These are phyloP conservation scores for Gymnopilus junonius DNA, from an alignment of 768 basidiomycete genomes.

Conservation along the genomic window DNA sequence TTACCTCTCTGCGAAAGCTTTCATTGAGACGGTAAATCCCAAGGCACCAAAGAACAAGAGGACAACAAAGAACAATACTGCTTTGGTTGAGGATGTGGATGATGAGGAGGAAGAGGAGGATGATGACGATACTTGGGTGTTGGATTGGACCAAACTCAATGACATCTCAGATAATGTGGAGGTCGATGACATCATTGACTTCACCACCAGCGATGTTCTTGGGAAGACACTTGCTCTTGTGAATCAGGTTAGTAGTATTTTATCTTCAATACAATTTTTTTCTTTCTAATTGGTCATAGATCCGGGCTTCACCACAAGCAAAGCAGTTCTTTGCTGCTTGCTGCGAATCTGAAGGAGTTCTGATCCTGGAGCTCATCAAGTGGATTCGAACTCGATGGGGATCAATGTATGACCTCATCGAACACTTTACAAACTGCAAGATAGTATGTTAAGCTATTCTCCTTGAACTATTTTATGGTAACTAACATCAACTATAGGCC, in stretches of 20 bases:
- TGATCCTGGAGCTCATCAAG: not conserved
- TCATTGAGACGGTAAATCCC: not conserved
- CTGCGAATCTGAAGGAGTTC: not conserved
- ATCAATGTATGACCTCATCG: not conserved
- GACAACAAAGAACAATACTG: not conserved
- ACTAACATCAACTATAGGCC: not conserved
- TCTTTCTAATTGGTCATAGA: not conserved
- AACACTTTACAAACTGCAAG: not conserved
- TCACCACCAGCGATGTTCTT: not conserved
- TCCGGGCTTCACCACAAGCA: not conserved
- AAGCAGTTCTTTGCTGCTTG: not conserved
- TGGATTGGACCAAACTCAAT: not conserved
- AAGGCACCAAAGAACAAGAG: not conserved
- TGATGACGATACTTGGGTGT: not conserved
- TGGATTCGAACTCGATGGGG: not conserved
- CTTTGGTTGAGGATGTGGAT: not conserved
- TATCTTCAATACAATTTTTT: not conserved
- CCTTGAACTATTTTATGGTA: not conserved
- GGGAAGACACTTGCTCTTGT: not conserved
- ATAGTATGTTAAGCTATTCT: not conserved
- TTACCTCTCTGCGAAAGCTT: not conserved
- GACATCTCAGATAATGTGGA: not conserved
- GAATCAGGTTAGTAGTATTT: slow-evolving; percentile 2
- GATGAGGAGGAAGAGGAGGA: not conserved
- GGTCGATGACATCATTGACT: not conserved